Percentiles rank a stretch among this genome's conserved stretches.
Conservation (phyloP, 306 rosid genomes). For the Coriaria nepalensis region DNA sequence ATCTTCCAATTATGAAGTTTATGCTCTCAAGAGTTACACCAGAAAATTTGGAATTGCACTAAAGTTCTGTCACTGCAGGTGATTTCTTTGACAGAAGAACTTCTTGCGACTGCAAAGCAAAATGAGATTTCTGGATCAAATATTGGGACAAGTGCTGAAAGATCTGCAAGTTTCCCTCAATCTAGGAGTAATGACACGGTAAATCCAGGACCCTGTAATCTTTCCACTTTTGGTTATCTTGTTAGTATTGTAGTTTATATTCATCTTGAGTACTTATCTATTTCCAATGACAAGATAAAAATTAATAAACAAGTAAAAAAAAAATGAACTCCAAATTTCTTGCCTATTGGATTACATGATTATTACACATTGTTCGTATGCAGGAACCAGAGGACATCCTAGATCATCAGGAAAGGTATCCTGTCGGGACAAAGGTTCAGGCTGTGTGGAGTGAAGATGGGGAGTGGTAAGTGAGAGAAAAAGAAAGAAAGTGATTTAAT, state of each 20-base stretch:
- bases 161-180: conserved; percentile 32
- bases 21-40: not conserved
- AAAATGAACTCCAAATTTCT: too few species aligned
- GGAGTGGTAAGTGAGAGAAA: conserved; percentile 60
- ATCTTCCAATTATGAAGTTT: conserved; percentile 26
- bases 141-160: conserved; percentile 21
- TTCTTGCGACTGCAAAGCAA: conserved; percentile 78
- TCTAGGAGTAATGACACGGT: conserved; percentile 35
- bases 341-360: too few species aligned
- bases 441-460: conserved; percentile 97
- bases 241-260: too few species aligned
- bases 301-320: too few species aligned
- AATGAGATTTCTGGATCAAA: conserved; percentile 40
- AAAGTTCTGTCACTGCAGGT: conserved; percentile 50
- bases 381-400: conserved; percentile 39
- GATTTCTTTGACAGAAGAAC: conserved; percentile 79
- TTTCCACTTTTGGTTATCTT: not conserved
- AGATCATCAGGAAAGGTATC: conserved; percentile 43
- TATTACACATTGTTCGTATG: conserved; percentile 9
- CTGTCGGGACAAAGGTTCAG: conserved; percentile 69
- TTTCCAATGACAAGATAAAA: too few species aligned
- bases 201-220: conserved; percentile 2
- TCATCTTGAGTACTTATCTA: too few species aligned
- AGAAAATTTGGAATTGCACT: conserved; percentile 31
- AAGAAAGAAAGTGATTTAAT: not conserved